These are phyloP conservation scores for Aureobasidium melanogenum DNA, from an alignment of 2,329 filamentous ascomycete genomes.

Conservation along the genomic window DNA sequence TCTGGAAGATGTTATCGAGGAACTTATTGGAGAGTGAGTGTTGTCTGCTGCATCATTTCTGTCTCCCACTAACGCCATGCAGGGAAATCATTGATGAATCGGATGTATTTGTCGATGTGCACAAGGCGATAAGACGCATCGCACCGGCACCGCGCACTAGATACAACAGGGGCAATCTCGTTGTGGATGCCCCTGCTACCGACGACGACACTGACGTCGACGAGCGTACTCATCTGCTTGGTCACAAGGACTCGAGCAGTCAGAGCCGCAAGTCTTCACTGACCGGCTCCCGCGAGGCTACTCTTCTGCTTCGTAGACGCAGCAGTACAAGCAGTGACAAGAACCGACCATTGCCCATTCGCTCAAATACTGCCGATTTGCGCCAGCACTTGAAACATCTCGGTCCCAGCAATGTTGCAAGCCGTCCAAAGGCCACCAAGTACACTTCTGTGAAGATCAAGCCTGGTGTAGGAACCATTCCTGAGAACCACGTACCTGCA, in stretches of 20 bases:
- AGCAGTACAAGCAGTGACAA: slow-evolving; percentile 31
- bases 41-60: background rate
- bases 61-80: background rate
- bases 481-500: slow-evolving; percentile 24
- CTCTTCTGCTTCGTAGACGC: slow-evolving; percentile 36
- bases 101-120: slow-evolving; percentile 95
- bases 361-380: slow-evolving; percentile 46
- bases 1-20: slow-evolving; percentile 95
- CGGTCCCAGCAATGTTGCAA: slow-evolving; percentile 55
- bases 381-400: slow-evolving; percentile 54
- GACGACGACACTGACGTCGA: slow-evolving; percentile 17
- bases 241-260: background rate
- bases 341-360: slow-evolving; percentile 28
- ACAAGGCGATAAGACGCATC: slow-evolving; percentile 90
- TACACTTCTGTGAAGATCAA: slow-evolving; percentile 59
- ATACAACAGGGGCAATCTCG: slow-evolving; percentile 20
- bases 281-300: slow-evolving; percentile 21
- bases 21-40: slow-evolving; percentile 90
- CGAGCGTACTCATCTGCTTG: slow-evolving; percentile 9
- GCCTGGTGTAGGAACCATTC: slow-evolving; percentile 39
- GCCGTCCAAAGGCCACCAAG: slow-evolving; percentile 50
- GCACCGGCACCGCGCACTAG: slow-evolving; percentile 68
- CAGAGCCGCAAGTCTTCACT: slow-evolving; percentile 3
- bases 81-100: slow-evolving; percentile 99
- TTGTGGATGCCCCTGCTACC: slow-evolving; percentile 16